These are phyloP conservation scores for Ogataea glucozyma DNA, from an alignment of 805 yeast genomes.

Conservation along the genomic window DNA sequence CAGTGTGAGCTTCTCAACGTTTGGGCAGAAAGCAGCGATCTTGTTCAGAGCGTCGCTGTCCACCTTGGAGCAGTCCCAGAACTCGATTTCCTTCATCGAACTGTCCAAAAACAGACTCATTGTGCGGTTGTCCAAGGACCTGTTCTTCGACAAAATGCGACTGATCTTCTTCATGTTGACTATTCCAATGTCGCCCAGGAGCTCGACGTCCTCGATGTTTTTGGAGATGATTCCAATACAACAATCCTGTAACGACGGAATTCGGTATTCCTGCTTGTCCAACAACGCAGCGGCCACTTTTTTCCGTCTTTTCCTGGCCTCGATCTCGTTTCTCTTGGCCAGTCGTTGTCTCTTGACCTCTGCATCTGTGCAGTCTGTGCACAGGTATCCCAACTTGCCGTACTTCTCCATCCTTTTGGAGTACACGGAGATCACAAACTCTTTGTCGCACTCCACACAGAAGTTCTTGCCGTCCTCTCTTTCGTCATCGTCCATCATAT, in stretches of 20 bases:
- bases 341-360: slow-evolving; percentile 44
- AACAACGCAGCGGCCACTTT: slow-evolving; percentile 81
- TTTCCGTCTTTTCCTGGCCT: slow-evolving; percentile 73
- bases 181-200: slow-evolving; percentile 83
- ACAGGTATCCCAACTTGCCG: slow-evolving; percentile 61
- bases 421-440: slow-evolving; percentile 65
- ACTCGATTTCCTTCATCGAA: slow-evolving; percentile 55
- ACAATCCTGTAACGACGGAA: slow-evolving; percentile 78
- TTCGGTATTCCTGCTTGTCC: slow-evolving; percentile 60
- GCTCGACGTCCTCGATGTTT: slow-evolving; percentile 73
- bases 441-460: slow-evolving; percentile 63
- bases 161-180: slow-evolving; percentile 70
- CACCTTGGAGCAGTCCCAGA: slow-evolving; percentile 92
- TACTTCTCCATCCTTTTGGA: slow-evolving; percentile 50
- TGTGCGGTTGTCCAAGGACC: slow-evolving; percentile 75
- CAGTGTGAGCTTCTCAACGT: slow-evolving; percentile 61
- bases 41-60: slow-evolving; percentile 62
- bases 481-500: slow-evolving; percentile 30
- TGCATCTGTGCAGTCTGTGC: slow-evolving; percentile 59
- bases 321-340: slow-evolving; percentile 53
- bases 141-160: slow-evolving; percentile 74
- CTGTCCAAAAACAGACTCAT: slow-evolving; percentile 71
- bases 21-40: slow-evolving; percentile 79
- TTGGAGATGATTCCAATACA: slow-evolving; percentile 69
- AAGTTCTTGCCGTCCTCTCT: slow-evolving; percentile 51